Evolutionary conservation across 257 asterid genomes (phyloP).

Genomic region (Haberlea rhodopensis): DNA sequence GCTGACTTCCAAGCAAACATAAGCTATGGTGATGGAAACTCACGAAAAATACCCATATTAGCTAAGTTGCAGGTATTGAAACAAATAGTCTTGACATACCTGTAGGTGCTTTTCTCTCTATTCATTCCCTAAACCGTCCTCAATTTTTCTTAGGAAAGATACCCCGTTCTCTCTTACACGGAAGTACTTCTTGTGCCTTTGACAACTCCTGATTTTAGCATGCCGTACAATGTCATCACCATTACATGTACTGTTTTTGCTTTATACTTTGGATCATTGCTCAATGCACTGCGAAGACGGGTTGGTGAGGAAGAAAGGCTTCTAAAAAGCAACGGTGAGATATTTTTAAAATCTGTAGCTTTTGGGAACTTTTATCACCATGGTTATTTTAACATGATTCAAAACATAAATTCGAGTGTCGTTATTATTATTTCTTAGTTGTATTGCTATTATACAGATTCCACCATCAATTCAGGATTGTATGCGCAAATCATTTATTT

Average conservation of each 20-base stretch:
- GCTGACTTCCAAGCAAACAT: conserved; percentile 54
- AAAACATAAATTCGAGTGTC: background rate
- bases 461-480: conserved; percentile 11
- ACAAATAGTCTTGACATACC: conserved; percentile 3
- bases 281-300: conserved; percentile 83
- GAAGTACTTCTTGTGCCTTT: conserved; percentile 95
- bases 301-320: conserved; percentile 80
- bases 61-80: conserved; percentile 66
- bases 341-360: conserved; percentile 14
- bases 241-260: conserved; percentile 97
- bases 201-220: conserved; percentile 99
- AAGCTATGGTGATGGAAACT: conserved; percentile 47
- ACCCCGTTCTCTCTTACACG: conserved; percentile 66
- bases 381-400: background rate
- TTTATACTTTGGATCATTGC: conserved; percentile 87
- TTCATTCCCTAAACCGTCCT: conserved; percentile 23
- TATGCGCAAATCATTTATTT: background rate
- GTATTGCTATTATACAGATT: background rate
- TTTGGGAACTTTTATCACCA: background rate
- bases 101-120: conserved; percentile 10
- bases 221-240: conserved; percentile 98
- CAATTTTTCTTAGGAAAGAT: conserved; percentile 46
- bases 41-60: conserved; percentile 51
- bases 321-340: conserved; percentile 58
- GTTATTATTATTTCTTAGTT: background rate